Evolutionary conservation across 768 basidiomycete genomes (phyloP).

Genomic region (Mycena maculata): DNA sequence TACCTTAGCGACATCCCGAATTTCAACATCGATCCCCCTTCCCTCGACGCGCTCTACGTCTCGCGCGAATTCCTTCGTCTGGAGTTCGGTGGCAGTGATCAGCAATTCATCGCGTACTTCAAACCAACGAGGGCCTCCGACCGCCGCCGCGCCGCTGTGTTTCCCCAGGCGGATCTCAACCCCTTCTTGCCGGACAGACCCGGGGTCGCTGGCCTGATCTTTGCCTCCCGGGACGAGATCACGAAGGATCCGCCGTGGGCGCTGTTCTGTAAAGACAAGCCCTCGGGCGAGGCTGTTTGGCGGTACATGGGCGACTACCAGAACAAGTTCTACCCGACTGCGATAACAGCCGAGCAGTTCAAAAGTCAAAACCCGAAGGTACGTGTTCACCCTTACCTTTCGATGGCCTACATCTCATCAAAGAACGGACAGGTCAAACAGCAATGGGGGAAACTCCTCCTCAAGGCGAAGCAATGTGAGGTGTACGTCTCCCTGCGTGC

Average conservation of each 20-base stretch:
- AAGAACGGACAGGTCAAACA: slow-evolving; percentile 25
- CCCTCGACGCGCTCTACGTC: not conserved
- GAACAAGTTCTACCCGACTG: slow-evolving; percentile 23
- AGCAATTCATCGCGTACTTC: slow-evolving; percentile 4
- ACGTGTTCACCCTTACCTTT: not conserved
- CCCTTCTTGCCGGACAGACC: slow-evolving; percentile 41
- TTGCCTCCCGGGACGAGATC: slow-evolving; percentile 44
- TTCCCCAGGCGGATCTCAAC: slow-evolving; percentile 40
- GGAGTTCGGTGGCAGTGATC: not conserved
- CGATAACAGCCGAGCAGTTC: slow-evolving; percentile 39
- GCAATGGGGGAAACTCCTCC: slow-evolving; percentile 33
- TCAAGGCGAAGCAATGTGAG: slow-evolving; percentile 21
- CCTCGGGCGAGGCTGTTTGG: slow-evolving; percentile 30
- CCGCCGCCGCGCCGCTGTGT: slow-evolving; percentile 26
- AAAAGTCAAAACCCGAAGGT: slow-evolving; percentile 22
- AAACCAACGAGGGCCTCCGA: not conserved
- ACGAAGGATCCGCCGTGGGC: slow-evolving; percentile 38
- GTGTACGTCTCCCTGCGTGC: slow-evolving; percentile 41
- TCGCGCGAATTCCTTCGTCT: slow-evolving; percentile 11
- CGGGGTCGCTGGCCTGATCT: slow-evolving; percentile 43
- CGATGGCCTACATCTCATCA: not conserved
- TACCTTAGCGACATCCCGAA: not conserved
- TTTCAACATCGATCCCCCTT: not conserved
- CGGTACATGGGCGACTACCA: slow-evolving; percentile 44
- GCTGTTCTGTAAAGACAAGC: slow-evolving; percentile 30